phyloP scores from a whole-genome alignment of 495 filamentous ascomycete species.

The Penicillium flavigenum region DNA sequence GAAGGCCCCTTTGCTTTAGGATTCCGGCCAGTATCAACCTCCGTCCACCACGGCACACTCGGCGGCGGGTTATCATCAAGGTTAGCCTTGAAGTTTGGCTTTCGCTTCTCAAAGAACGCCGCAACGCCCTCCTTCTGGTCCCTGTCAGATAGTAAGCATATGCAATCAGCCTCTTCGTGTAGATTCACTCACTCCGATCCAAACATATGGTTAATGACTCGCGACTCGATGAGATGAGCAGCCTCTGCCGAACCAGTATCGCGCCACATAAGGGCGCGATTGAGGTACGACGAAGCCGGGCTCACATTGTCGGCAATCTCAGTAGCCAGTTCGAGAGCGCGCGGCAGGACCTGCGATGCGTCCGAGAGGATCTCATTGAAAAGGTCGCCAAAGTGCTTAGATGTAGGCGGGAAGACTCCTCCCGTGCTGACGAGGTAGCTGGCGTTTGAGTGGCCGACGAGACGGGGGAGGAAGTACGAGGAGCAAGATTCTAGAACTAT shows the following conservation, averaged over 20 bases:
- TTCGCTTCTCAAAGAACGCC: slow-evolving; percentile 51
- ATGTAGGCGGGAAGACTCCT: slow-evolving; percentile 30
- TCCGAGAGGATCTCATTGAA: slow-evolving; percentile 56
- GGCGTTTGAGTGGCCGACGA: slow-evolving; percentile 57
- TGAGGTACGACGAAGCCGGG: slow-evolving; percentile 52
- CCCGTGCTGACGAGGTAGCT: slow-evolving; percentile 51
- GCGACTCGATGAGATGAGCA: slow-evolving; percentile 58
- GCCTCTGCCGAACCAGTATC: slow-evolving; percentile 54
- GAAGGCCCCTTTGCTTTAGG: slow-evolving; percentile 25
- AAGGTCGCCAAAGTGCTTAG: slow-evolving; percentile 45
- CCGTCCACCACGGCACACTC: slow-evolving; percentile 34
- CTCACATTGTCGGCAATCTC: slow-evolving; percentile 61
- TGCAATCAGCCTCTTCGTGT: neutral
- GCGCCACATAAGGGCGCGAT: slow-evolving; percentile 61
- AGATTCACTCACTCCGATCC: slow-evolving; percentile 31
- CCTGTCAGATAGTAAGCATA: slow-evolving; percentile 17
- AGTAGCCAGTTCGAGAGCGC: slow-evolving; percentile 56
- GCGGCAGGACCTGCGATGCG: slow-evolving; percentile 50
- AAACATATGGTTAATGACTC: slow-evolving; percentile 57
- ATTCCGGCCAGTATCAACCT: slow-evolving; percentile 31
- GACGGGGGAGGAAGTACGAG: slow-evolving; percentile 61
- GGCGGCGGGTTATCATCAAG: slow-evolving; percentile 30
- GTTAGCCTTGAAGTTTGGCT: slow-evolving; percentile 51
- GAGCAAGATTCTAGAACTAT: slow-evolving; percentile 62
- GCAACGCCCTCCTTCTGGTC: slow-evolving; percentile 51